These are phyloP conservation scores for Colletotrichum sp. DNA, from an alignment of 2,329 filamentous ascomycete genomes.

Conservation along the genomic window DNA sequence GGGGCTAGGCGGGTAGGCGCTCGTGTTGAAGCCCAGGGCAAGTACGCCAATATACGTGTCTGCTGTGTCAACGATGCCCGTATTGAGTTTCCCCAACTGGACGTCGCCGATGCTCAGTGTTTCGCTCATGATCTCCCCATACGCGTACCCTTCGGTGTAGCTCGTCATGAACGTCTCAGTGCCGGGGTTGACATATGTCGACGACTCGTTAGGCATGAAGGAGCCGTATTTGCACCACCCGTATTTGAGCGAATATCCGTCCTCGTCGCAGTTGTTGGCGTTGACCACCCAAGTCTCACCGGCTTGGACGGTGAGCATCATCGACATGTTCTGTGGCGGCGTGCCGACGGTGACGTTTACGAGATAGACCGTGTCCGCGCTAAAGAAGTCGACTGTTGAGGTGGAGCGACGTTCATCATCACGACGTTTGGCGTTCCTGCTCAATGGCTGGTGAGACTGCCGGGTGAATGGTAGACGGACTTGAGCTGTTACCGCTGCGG, in stretches of 20 bases:
- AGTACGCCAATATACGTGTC: conserved; percentile 60
- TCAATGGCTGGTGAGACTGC: background rate
- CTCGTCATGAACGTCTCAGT: conserved; percentile 56
- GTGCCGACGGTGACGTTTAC: conserved; percentile 19
- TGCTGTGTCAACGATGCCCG: conserved; percentile 56
- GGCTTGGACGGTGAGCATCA: background rate
- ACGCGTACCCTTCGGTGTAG: conserved; percentile 59
- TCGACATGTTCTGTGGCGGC: conserved; percentile 3
- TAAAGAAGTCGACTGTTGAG: background rate
- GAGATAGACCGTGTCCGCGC: background rate
- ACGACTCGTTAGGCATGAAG: conserved; percentile 48
- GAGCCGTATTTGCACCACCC: background rate
- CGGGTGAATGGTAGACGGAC: conserved; percentile 1
- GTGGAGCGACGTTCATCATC: background rate
- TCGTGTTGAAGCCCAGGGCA: conserved; percentile 63
- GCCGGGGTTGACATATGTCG: conserved; percentile 50
- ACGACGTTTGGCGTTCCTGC: background rate
- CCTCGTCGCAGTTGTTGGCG: background rate
- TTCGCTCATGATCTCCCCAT: conserved; percentile 40
- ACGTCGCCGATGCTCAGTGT: conserved; percentile 54
- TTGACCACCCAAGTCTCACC: background rate
- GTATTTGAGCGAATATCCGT: background rate
- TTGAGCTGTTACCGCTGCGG: background rate
- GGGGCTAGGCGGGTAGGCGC: conserved; percentile 39
- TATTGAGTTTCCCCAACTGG: conserved; percentile 54